Evolutionary conservation across 2,329 filamentous ascomycete species (phyloP).

Genomic region (Teratosphaeria zuluensis): DNA sequence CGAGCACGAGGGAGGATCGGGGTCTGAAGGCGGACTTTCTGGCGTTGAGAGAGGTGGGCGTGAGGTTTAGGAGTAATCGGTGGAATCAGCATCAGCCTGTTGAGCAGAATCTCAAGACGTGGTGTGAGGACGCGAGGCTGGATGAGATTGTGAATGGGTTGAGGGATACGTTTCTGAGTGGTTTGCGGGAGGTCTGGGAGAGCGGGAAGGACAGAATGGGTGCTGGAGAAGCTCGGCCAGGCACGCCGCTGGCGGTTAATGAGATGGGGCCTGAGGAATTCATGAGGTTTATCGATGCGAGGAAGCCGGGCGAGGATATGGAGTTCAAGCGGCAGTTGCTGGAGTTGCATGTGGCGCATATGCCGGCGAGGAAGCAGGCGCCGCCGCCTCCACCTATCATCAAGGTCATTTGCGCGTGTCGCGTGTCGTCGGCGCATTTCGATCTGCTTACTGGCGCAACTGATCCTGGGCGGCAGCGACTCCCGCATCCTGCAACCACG

Average conservation of each 20-base stretch:
- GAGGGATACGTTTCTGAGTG: constrained; percentile 13
- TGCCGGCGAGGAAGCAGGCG: background rate
- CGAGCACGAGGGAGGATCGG: constrained; percentile 12
- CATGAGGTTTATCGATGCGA: constrained; percentile 5
- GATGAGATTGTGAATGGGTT: constrained; percentile 23
- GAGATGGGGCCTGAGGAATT: constrained; percentile 5
- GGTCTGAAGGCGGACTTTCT: constrained; percentile 27
- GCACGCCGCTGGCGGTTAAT: constrained; percentile 5
- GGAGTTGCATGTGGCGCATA: constrained; percentile 8
- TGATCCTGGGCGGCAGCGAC: background rate
- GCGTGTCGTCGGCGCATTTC: constrained; percentile 21
- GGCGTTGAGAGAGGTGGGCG: constrained; percentile 17
- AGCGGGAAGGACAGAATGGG: background rate
- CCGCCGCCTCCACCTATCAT: constrained; percentile 13
- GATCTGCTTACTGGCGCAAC: constrained; percentile 10
- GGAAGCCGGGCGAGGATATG: constrained; percentile 6
- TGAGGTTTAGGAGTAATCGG: constrained; percentile 23
- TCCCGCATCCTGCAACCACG: background rate
- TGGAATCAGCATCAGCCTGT: constrained; percentile 20
- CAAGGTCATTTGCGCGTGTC: constrained; percentile 20
- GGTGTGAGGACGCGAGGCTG: constrained; percentile 16
- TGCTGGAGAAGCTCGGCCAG: background rate
- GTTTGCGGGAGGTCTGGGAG: background rate
- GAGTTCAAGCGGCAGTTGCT: constrained; percentile 11
- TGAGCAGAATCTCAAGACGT: constrained; percentile 19